Evolutionary conservation across 768 basidiomycete species (phyloP).

Genomic region (Holtermannia corniformis): DNA sequence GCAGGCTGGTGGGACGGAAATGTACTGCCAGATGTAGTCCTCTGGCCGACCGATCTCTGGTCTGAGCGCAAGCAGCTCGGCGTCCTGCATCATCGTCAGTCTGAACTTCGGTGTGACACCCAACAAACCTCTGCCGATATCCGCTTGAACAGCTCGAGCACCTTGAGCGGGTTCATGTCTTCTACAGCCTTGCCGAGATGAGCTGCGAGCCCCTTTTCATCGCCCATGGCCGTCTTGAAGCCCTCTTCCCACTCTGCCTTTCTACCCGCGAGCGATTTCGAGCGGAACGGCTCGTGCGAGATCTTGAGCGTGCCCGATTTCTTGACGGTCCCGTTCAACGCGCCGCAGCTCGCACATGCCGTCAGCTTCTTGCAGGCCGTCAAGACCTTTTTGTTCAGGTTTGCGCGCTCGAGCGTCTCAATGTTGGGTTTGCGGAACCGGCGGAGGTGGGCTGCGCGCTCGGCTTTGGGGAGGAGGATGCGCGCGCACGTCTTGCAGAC

Average conservation of each 20-base stretch:
- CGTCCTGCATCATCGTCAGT: slow-evolving; percentile 55
- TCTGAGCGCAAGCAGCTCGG: slow-evolving; percentile 82
- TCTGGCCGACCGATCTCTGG: slow-evolving; percentile 86
- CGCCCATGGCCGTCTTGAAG: slow-evolving; percentile 70
- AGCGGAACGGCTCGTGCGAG: slow-evolving; percentile 93
- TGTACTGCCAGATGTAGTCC: slow-evolving; percentile 97
- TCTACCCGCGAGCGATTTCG: slow-evolving; percentile 74
- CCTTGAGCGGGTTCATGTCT: slow-evolving; percentile 89
- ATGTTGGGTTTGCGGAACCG: slow-evolving; percentile 83
- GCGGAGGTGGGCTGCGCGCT: slow-evolving; percentile 71
- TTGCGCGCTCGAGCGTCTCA: slow-evolving; percentile 82
- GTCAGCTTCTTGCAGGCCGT: slow-evolving; percentile 76
- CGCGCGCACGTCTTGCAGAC: slow-evolving; percentile 97
- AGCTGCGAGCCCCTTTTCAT: slow-evolving; percentile 73
- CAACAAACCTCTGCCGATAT: slow-evolving; percentile 75
- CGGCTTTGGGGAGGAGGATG: slow-evolving; percentile 76
- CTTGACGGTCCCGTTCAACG: slow-evolving; percentile 91
- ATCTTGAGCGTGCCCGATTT: slow-evolving; percentile 86
- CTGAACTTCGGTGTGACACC: not conserved
- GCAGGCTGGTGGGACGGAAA: slow-evolving; percentile 94
- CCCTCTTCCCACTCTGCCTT: slow-evolving; percentile 77
- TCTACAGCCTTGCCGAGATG: slow-evolving; percentile 84
- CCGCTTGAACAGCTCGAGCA: slow-evolving; percentile 78
- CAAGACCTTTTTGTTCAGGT: slow-evolving; percentile 74
- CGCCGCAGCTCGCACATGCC: slow-evolving; percentile 85